Evolutionary conservation across 495 filamentous ascomycete genomes (phyloP).

Genomic region (Penicillium salamii): DNA sequence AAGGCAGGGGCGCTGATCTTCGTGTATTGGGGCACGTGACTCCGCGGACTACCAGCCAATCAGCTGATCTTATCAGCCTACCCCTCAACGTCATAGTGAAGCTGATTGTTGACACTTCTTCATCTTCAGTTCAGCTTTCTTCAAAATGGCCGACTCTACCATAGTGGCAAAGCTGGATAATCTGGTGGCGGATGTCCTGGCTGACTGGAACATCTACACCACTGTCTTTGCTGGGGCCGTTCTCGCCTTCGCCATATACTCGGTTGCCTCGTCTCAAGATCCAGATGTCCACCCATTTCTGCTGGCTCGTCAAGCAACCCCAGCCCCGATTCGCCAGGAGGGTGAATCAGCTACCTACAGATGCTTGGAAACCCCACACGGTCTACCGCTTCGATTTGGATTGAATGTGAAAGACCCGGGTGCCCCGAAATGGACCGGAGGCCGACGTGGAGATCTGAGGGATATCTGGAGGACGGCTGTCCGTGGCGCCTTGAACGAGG

Average conservation of each 20-base stretch:
- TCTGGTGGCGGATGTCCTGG: conserved; percentile 61
- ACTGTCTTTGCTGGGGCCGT: conserved; percentile 60
- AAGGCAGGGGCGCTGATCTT: neutral
- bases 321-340: conserved; percentile 73
- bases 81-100: conserved; percentile 27
- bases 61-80: neutral
- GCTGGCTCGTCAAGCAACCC: conserved; percentile 76
- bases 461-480: conserved; percentile 86
- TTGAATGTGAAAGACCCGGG: conserved; percentile 82
- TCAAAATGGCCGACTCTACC: conserved; percentile 51
- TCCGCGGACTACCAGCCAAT: conserved; percentile 18
- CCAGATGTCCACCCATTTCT: conserved; percentile 91
- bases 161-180: conserved; percentile 63
- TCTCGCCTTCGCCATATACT: conserved; percentile 60
- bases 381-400: conserved; percentile 76
- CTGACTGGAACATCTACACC: conserved; percentile 77
- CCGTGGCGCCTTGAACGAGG: conserved; percentile 58
- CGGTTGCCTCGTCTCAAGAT: conserved; percentile 58
- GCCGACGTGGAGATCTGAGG: conserved; percentile 83
- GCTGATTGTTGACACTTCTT: conserved; percentile 12
- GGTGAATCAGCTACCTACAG: conserved; percentile 83
- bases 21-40: too few relatives aligned
- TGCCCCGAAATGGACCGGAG: conserved; percentile 75
- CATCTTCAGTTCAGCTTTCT: neutral
- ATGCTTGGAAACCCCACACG: conserved; percentile 75